Base-by-base conservation (phyloP, 257 asterid species). In the Lithospermum erythrorhizon region DNA sequence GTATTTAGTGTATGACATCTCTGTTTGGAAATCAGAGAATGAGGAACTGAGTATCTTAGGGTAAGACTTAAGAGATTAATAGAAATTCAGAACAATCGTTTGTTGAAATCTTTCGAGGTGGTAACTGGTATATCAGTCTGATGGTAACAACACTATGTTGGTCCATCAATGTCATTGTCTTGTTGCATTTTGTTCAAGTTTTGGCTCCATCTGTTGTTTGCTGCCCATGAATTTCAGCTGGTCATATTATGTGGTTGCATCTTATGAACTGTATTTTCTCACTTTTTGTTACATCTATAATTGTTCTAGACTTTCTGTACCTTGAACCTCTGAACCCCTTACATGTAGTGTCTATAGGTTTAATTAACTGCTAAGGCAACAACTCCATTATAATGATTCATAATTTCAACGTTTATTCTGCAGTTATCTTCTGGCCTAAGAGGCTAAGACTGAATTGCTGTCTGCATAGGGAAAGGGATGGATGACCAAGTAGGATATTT, bases 221-320 rank as follows among this genome's bases (percentile, higher is more conserved):
- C 73, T 25, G 9, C 61, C 76, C 76, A 70, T 73, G 61, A 73
- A 58, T 63, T 67, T 64, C 17, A 20, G 77, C 73, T 65, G 87
- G 89, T 85, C 84, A 73, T 73, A 68, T 22, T 70, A 55, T 84
- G 78, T 82, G 83, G 81, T 75, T 71, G 76, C 70, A 66, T 70
- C 66, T 76, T 69, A 63, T 73, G 52, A 41, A 41, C 59, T 73
- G 61, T 76, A 74, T 70, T 58, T 35, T 61, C 63, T 22, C 71
- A 52, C 51, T 14, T 59, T 61, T 48, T 57, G 45, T 8, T 13
- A 41, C 45, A 41, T 3, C 49, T 41, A 14, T 3, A 41, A 41
- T 14, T 41, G 49, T 11, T 9, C 15, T 13, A 41, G 49, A 41
- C 18, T 9, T 41, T 41, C 49, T 41, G 49, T 11, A 11, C 49